Conservation (phyloP, 495 filamentous ascomycete species). For the Podospora sp. region DNA sequence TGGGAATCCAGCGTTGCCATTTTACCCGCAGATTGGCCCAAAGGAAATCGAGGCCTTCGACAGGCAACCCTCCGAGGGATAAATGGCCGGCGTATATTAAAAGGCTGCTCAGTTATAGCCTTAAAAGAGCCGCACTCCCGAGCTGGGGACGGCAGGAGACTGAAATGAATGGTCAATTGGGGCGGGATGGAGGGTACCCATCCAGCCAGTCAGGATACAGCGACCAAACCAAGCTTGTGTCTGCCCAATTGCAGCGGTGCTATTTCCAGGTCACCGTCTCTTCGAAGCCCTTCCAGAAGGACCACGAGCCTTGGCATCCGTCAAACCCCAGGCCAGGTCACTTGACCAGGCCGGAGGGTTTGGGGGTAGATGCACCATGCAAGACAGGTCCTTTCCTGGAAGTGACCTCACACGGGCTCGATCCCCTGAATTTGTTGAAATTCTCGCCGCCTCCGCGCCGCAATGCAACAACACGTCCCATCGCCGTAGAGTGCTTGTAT, state of each 20-base stretch:
- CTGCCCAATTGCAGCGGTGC: slow-evolving; percentile 19
- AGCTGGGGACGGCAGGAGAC: slow-evolving; percentile 17
- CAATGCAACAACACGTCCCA: neutral
- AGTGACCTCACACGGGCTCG: neutral
- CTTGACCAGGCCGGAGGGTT: slow-evolving; percentile 11
- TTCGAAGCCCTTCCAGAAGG: slow-evolving; percentile 20
- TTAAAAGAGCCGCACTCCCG: slow-evolving; percentile 32
- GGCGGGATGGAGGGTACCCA: neutral
- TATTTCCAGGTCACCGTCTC: slow-evolving; percentile 19
- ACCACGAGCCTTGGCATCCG: slow-evolving; percentile 15
- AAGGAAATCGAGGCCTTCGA: slow-evolving; percentile 20
- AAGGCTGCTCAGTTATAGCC: slow-evolving; percentile 25
- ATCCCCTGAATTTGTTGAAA: neutral
- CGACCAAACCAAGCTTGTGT: slow-evolving; percentile 9
- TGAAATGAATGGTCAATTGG: slow-evolving; percentile 8
- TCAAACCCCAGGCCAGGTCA: slow-evolving; percentile 3
- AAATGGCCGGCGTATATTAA: slow-evolving; percentile 36
- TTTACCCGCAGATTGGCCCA: slow-evolving; percentile 39
- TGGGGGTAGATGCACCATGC: neutral
- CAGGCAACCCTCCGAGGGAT: slow-evolving; percentile 31
- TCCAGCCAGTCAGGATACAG: neutral
- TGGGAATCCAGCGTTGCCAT: slow-evolving; percentile 16
- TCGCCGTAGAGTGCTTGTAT: neutral
- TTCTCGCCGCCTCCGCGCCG: neutral
- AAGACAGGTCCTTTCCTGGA: slow-evolving; percentile 5